Evolutionary conservation across 352 stramenopile genomes (phyloP), one percentile per base, ranked within the genome.

Genomic region (Phytophthora pinifolia): DNA sequence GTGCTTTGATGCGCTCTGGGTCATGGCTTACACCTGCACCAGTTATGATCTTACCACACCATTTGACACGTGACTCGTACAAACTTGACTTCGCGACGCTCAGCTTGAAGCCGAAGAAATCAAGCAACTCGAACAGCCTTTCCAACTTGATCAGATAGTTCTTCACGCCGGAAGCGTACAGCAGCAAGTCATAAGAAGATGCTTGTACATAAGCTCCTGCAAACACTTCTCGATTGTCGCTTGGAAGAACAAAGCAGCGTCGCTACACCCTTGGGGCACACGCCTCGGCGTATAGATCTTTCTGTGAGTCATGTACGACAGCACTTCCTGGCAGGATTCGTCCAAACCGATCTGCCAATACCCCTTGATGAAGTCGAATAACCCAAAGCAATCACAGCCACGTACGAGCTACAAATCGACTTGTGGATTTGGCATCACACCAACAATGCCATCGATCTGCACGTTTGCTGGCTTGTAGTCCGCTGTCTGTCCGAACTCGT

Each of bases 231-330:
- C 43, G 18, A 59, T 65, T 9, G 49, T 59, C 7, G 44, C 3
- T 38, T 74, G 54, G 33, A 69, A 69, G 18, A 70, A 49, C 6
- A 65, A 4, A 13, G 50, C 50, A 7, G 50, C 47, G 43, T 67
- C 46, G 17, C 44, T 53, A 10, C 29, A 58, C 13, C 59, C 59
- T 64, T 72, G 69, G 1, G 54, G 51, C n/a, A 70, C 59, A 9
- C 56, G 37, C 10, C 34, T 52, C 9, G 55, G 48, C 15, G 54
- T 78, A 34, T 60, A 74, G 1, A 67, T 37, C 6, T 50, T 54
- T 1, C 36, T 29, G 22, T 72, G 42, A 4, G 62, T 67, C 62
- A 72, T 67, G 39, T 66, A 70, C 0, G 33, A 60, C 15, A 72
- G 33, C 8, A 64, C 22, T 9, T 62, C 54, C 35, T 67, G 57